Percentiles rank a stretch among this genome's conserved stretches.
phyloP scores from a whole-genome alignment of 1,139 yeast genomes.

The Yamadazyma siamensis region DNA sequence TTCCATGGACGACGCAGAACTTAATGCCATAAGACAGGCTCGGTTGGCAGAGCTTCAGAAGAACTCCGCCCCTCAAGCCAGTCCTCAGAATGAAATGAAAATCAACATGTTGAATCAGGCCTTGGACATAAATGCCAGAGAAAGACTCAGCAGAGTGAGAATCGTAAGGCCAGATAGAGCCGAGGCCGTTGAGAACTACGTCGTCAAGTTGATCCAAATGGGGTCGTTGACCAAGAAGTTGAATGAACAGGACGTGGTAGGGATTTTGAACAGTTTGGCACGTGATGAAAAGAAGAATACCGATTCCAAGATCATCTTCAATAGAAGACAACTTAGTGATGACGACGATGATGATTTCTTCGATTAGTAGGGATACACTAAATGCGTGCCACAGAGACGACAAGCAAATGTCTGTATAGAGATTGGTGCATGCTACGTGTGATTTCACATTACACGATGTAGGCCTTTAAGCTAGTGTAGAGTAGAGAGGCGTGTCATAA shows the following conservation, averaged over 20 bases:
- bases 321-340: conserved; percentile 23
- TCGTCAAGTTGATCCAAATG: conserved; percentile 67
- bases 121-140: conserved; percentile 79
- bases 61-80: conserved; percentile 21
- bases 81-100: conserved; percentile 25
- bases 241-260: conserved; percentile 76
- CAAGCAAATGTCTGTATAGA: background rate
- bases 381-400: background rate
- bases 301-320: conserved; percentile 53
- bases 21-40: conserved; percentile 86
- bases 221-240: conserved; percentile 77
- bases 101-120: conserved; percentile 58
- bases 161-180: conserved; percentile 93
- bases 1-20: conserved; percentile 75
- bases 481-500: too few species aligned
- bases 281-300: conserved; percentile 68
- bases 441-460: too few species aligned
- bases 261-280: conserved; percentile 77
- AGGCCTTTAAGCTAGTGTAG: too few species aligned
- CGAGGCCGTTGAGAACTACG: conserved; percentile 79
- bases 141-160: conserved; percentile 80
- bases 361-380: conserved; percentile 18
- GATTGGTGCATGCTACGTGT: too few species aligned
- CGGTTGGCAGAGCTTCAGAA: conserved; percentile 78
- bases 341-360: conserved; percentile 33